Base-by-base conservation (phyloP, 2,329 filamentous ascomycete species). In the Hymenotorrendiella dingleyae region DNA sequence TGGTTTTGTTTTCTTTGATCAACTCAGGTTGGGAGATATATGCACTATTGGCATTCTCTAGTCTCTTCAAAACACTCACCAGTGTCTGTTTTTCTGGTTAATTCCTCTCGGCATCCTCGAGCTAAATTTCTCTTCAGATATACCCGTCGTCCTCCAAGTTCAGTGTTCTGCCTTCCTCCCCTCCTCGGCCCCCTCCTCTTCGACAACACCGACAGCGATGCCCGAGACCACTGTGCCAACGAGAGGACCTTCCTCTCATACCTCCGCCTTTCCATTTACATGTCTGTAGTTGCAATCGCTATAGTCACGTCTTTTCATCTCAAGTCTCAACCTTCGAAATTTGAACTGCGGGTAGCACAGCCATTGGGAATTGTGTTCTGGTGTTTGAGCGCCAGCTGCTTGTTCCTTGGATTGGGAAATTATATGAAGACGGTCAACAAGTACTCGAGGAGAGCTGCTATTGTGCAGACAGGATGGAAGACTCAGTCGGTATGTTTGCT, bases 291-390 rank as follows among this genome's bases (percentile, higher is more conserved):
- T 7, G 80, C 86, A 21, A 78, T 94, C 23, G 91, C 93, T 38
- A 95, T 98, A 53, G 81, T 94, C 8, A 73, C 96, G 38, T 94
- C 87, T 11, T 98, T 98, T 63, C 91, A 98, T 60, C 74, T 98
- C 37, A 90, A 89, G 59, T 71, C 71, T 14, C 67, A 81, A 55
- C 86, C 93, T 0, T 77, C 80, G 0, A 59, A 68, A 0, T 63
- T 87, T 11, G 93, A 98, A 68, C 70, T 78, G 46, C 77, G 76
- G 32, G 81, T 96, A 65, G 84, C 93, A 0, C 73, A 84, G 47
- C 93, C 93, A 0, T 76, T 98, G 2, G 93, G 93, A 0, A 72
- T 88, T 34, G 67, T 95, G 19, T 98, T 98, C 66, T 97, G 90
- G 90, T 53, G 80, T 0, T 71, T 98, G 4, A 81, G 86, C 9